Conservation (phyloP, 2,329 filamentous ascomycete genomes). For the Phaeosphaeria sp. region DNA sequence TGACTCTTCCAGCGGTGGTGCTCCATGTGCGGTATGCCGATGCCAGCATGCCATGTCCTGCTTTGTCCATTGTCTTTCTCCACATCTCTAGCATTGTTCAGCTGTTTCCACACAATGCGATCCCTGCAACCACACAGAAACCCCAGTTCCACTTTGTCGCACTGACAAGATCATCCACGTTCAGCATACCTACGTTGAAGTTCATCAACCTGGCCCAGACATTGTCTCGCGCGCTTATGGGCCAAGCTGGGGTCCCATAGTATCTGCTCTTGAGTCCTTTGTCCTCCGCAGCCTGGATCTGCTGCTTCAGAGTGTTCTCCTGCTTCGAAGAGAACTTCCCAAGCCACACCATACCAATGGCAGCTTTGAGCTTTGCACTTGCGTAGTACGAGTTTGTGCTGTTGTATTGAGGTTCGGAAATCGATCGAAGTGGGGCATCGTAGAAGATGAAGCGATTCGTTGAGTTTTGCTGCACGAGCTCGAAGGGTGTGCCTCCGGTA, state of each 20-base stretch:
- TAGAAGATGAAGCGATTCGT: constrained; percentile 69
- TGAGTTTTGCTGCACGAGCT: constrained; percentile 59
- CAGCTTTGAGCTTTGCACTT: constrained; percentile 27
- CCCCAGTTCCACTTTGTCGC: constrained; percentile 36
- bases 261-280: constrained; percentile 31
- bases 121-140: constrained; percentile 33
- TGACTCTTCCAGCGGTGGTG: neutral
- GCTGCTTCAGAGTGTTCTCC: constrained; percentile 18
- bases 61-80: neutral
- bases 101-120: constrained; percentile 31
- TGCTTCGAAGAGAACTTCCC: constrained; percentile 18
- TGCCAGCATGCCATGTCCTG: neutral
- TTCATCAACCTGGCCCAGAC: constrained; percentile 26
- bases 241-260: constrained; percentile 32
- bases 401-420: constrained; percentile 28
- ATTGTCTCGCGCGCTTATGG: constrained; percentile 24
- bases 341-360: constrained; percentile 24
- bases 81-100: constrained; percentile 9
- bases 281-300: constrained; percentile 26
- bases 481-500: constrained; percentile 69
- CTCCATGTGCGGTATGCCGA: neutral
- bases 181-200: constrained; percentile 23
- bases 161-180: constrained; percentile 28
- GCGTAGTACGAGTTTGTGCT: constrained; percentile 37
- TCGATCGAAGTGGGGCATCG: constrained; percentile 66